Evolutionary conservation across 2,329 filamentous ascomycete species (phyloP), one percentile per base, ranked within the genome.

Genomic region (Colletotrichum sojae): DNA sequence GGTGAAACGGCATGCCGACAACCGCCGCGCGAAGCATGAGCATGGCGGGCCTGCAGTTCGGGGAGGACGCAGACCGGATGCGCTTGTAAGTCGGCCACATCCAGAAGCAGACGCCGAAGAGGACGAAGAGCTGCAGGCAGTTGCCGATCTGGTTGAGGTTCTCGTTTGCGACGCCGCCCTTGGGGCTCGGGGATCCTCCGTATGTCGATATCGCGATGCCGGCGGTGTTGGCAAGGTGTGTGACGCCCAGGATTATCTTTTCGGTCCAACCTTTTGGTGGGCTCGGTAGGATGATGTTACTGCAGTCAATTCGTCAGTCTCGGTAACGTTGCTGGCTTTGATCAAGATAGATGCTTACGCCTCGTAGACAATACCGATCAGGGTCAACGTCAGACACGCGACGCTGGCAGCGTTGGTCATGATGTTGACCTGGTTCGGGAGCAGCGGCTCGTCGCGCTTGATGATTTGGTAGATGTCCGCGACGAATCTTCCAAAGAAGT

Each of bases 301-400:
- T 73, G 27, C n/a, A 22, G 16, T 22, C 8, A 20, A 43, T 5
- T 2, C 12, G 39, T 49, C 27, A 56, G 62, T 18, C 5, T 27
- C 18, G 8, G 9, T 36, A 36, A 36, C 52, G 15, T 2, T 60
- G 10, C 52, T 18, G 4, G 13, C 31, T 8, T n/a, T 8, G 8
- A n/a, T 49, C 39, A 43, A 9, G 8, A n/a, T 6, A 13, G 8
- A 13, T 36, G 66, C 71, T 67, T 73, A 76, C 76, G 71, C 72
- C 69, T 77, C 75, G 56, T 76, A 77, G 16, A 77, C 65, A 18
- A 76, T 70, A 6, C 75, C 75, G 16, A 76, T 76, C 20, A 76
- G 46, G 4, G 73, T 70, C 51, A 76, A 51, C 4, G 71, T 73
- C 51, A 76, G 53, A 54, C 74, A 76, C n/a, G 75, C 74, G 8